phyloP scores from a whole-genome alignment of 2,329 filamentous ascomycete genomes.

The Tolypocladium capitatum region DNA sequence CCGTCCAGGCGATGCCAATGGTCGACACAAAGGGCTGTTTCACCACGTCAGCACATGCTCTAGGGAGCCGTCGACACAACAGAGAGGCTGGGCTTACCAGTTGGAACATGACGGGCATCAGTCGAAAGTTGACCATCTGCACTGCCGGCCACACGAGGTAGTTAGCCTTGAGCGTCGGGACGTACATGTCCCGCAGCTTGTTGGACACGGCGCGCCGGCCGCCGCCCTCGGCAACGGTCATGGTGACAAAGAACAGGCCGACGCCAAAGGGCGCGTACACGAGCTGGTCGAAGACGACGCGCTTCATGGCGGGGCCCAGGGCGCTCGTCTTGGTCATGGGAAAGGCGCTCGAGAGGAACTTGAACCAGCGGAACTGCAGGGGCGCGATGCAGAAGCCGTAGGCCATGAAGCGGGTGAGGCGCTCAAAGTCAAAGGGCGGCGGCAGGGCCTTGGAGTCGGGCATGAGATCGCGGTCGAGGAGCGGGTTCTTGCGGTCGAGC shows the following conservation, averaged over 20 bases:
- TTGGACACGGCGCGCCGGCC: conserved; percentile 62
- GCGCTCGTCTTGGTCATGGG: conserved; percentile 68
- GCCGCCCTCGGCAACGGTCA: conserved; percentile 91
- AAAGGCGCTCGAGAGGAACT: conserved; percentile 68
- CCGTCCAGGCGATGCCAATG: conserved; percentile 93
- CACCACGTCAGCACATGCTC: conserved; percentile 3
- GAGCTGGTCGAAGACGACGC: conserved; percentile 84
- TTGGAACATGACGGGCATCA: conserved; percentile 93
- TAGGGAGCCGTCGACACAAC: not conserved
- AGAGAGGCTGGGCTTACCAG: conserved; percentile 50
- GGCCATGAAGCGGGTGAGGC: conserved; percentile 87
- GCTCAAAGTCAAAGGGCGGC: conserved; percentile 88
- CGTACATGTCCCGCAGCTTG: conserved; percentile 88
- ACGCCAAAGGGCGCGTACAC: conserved; percentile 86
- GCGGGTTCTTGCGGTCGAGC: conserved; percentile 66
- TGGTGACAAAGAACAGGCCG: conserved; percentile 81
- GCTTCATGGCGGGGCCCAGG: conserved; percentile 69
- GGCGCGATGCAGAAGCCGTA: conserved; percentile 97
- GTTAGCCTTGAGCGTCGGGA: conserved; percentile 91
- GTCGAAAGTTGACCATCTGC: conserved; percentile 89
- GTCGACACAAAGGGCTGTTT: conserved; percentile 84
- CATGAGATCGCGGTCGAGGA: conserved; percentile 51
- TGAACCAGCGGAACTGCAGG: conserved; percentile 91
- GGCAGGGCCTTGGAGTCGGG: conserved; percentile 49
- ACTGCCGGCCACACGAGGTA: conserved; percentile 91